Base-by-base conservation (phyloP, 2,329 filamentous ascomycete species). In the Xylariomycetidae sp. region DNA sequence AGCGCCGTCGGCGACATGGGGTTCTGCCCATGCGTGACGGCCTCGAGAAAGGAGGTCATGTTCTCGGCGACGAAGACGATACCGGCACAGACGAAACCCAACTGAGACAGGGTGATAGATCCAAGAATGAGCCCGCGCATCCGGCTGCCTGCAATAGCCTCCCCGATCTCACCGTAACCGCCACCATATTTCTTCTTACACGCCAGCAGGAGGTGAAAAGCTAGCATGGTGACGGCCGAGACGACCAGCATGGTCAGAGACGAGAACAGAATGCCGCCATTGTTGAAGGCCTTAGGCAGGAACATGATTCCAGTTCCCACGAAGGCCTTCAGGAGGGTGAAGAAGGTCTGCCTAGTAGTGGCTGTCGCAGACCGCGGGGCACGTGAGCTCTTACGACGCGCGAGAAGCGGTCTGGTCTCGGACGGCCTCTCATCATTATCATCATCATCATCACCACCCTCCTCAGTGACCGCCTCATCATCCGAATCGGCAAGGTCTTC, bases 271-370 rank as follows among this genome's bases (percentile, higher is more conserved):
- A 88, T 80, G 16, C 84, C 84, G 22, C 84, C 84, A 44, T 88
- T 88, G 50, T 77, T 77, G 61, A 58, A 88, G 0, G 84, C 84
- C 53, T 86, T 88, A 29, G 84, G 84, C 27, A 88, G 57, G 51
- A 88, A 88, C 78, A 88, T 86, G 56, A 88, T 88, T 40, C 84
- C 84, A 1, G 84, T 88, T 30, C 84, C 84, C 33, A 88, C 74
- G 49, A 88, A 88, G 2, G 84, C 83, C 57, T 88, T 88, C 32
- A 88, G 64, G 8, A 88, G 66, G 0, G 83, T 88, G 56, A 88
- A 87, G 59, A 88, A 88, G 0, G 84, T 81, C 62, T 85, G 84
- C 25, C 72, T 61, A n/a, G 74, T 81, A 33, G 74, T 72, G 2
- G 84, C 81, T 48, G 84, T 79, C 14, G 80, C 81, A 22, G 72